Evolutionary conservation across 768 basidiomycete genomes (phyloP), one percentile per base, ranked within the genome.

Genomic region (Russula abietina): DNA sequence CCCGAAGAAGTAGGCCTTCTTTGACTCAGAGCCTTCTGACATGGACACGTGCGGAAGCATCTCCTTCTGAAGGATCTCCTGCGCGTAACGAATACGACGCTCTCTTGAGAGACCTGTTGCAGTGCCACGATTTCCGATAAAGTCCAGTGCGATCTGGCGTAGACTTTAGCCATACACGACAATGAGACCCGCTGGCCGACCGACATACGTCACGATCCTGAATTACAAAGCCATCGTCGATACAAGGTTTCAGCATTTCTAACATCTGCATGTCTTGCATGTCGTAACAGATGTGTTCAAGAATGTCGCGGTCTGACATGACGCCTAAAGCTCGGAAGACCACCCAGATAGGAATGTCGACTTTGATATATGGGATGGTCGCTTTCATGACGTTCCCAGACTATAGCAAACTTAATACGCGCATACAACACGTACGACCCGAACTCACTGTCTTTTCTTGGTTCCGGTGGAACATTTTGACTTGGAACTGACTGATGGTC

Each of bases 1-100:
- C 11, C 97, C 97, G 66, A 98, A 93, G 82, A 98, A 99, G 75
- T 94, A 98, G 1, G 97, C 97, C 74, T 99, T 99, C 79, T 97
- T 97, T 28, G 91, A 93, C 75, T 96, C 93, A 7, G 93, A 93
- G 5, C 94, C 94, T 73, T 96, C 93, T 1, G 87, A 84, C 87
- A 94, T 95, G 2, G 95, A 94, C 26, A 99, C 88, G 70, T 98
- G 97, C 0, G 97, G 97, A 50, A 99, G 73, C 89, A 98, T 95
- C 77, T 98, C 96, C 76, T 98, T 98, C 76, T 98, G 95, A 61
- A 99, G 71, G 69, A 99, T 98, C 74, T 98, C 97, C 72, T 95
- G 92, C 0, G 97, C 97, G 70, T 97, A 97, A 55, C 94, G 88
- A 59, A 98, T 87, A 74, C 94, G 93, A 60, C 91, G 87, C 70